Evolutionary conservation across 2,329 filamentous ascomycete species (phyloP), one percentile per base, ranked within the genome.

Genomic region (Cercospora citrullina): DNA sequence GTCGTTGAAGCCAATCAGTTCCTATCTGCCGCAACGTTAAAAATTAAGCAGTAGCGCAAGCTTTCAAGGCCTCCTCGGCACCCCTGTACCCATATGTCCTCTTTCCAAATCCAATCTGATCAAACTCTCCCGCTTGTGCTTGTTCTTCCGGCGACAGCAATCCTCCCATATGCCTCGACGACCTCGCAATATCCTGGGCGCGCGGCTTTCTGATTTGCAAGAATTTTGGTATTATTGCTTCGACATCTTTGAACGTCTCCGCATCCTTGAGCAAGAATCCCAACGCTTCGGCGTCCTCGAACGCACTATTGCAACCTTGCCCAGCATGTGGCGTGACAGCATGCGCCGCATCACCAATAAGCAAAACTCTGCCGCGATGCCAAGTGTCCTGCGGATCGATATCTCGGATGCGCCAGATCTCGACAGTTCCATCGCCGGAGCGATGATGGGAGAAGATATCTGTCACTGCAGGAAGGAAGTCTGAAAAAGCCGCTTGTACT

Each of bases 331-430:
- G 68, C 36, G 65, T 66, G 4, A 67, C 48, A 21, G 67, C 67
- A 42, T 68, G 63, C 0, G 45, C 45, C 16, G 63, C 39, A 33
- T 68, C 67, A 5, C 67, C 64, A 6, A 65, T 67, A 14, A 69
- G 33, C n/a, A 67, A 10, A 18, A 33, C 58, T 45, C 62, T 59
- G 3, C 68, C 68, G 10, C 30, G 65, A n/a, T 33, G 18, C 68
- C 68, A 69, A 6, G 30, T 45, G 2, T 58, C 14, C 16, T 65
- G 31, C 14, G 68, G 62, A 18, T 63, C 62, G 10, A 67, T 33
- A 14, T 69, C 68, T 21, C 62, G 33, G 23, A 69, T 65, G 8
- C 68, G 57, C 68, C 68, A 69, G 28, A 67, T 55, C 12, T 69
- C 68, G 12, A 69, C 62, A 3, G 65, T 69, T 8, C 48, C 65